A percentile compares a stretch with the other conserved stretches of the same genome.
These are phyloP conservation scores for Zarea fungicola DNA, from an alignment of 2,329 filamentous ascomycete species.

Conservation along the genomic window DNA sequence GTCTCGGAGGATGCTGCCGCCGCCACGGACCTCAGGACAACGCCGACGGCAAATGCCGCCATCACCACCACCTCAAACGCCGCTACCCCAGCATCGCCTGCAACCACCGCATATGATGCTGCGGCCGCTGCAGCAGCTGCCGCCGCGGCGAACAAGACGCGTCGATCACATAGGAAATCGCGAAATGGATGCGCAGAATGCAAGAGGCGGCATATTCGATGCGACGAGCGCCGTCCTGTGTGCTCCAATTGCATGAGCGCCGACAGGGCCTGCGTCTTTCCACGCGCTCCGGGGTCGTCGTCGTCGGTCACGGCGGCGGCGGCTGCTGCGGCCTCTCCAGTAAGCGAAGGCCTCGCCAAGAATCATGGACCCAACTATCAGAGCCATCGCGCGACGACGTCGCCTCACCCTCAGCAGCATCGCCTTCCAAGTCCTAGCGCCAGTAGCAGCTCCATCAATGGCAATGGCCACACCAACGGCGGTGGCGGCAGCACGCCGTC, in stretches of 20 bases:
- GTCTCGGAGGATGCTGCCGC: background rate
- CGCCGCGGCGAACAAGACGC: conserved; percentile 24
- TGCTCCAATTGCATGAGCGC: conserved; percentile 36
- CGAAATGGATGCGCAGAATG: conserved; percentile 36
- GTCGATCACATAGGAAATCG: conserved; percentile 36
- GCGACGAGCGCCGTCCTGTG: conserved; percentile 36
- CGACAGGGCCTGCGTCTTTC: conserved; percentile 32
- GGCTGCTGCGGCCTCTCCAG: no score
- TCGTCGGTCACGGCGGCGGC: background rate
- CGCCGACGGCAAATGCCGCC: background rate
- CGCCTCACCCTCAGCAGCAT: background rate
- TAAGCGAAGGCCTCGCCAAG: background rate
- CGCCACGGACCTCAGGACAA: background rate
- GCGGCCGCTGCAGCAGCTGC: conserved; percentile 1
- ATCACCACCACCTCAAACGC: background rate
- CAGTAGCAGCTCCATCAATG: conserved; percentile 2
- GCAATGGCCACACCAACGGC: background rate
- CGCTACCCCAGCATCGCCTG: background rate
- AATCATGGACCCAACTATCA: background rate
- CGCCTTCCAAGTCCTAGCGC: background rate
- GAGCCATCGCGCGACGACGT: no score
- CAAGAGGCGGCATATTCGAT: conserved; percentile 37
- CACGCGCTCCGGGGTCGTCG: conserved; percentile 10
- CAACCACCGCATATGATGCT: background rate
- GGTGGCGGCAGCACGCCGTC: background rate